Evolutionary conservation across 2,329 filamentous ascomycete species (phyloP), one percentile per base, ranked within the genome.

Genomic region (Coniochaeta ligniaria): DNA sequence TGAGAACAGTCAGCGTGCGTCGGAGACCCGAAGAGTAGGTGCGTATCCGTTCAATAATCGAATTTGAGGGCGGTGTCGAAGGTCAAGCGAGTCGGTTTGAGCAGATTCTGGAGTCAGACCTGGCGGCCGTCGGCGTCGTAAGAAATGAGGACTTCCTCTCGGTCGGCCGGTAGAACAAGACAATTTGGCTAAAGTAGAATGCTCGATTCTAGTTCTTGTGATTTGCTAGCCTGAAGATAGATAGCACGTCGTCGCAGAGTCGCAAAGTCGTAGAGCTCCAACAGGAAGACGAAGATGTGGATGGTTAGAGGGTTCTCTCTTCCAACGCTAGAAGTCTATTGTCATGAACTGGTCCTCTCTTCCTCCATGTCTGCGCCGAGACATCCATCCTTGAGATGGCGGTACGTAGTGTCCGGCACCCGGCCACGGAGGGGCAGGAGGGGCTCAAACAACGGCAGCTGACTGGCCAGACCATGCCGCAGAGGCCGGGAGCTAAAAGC

Each of bases 381-480:
- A 31, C 7, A 14, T n/a, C n/a, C 35, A 36, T 36, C 35, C 35
- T 36, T 11, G 12, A 36, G 35, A 36, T 36, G 35, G 35, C 12
- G 35, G 35, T 36, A 36, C 35, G 35, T 36, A 36, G 6, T 36
- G 35, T 36, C 35, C 35, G 35, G 14, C 38, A 43, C 38, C 17
- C 38, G 33, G 31, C 28, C 28, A 31, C 28, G 5, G 38, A 41
- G 38, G 38, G 17, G 38, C 38, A 41, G 26, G 45, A 59, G 38
- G 58, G 58, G 56, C 38, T 26, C 35, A 20, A 41, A 63, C 61
- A 61, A 62, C 61, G 64, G 58, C 60, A 65, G 65, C 33, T 68
- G 58, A 67, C 47, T 67, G 64, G 67, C 54, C 47, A 31, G 26
- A 38, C 7, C 11, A 16, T 20, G 6, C 9, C 9, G 26, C n/a